phyloP scores from a whole-genome alignment of 371 early-diverging fungal species.

The Sanchytrium tribonematis region DNA sequence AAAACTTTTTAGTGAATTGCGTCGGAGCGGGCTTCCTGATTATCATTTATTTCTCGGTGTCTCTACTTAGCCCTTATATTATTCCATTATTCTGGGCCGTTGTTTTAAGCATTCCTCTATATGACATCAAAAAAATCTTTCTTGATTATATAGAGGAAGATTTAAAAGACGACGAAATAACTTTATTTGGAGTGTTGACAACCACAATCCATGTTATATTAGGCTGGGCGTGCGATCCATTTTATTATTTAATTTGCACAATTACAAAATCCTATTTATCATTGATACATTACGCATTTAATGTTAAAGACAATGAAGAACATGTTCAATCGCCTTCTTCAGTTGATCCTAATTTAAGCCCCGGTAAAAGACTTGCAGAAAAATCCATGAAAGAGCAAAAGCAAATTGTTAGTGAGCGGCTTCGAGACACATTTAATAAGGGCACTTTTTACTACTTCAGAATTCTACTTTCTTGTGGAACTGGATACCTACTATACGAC shows the following conservation, averaged over 20 bases:
- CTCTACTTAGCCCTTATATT: neutral
- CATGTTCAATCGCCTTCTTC: neutral
- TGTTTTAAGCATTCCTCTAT: neutral
- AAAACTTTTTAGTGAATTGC: neutral
- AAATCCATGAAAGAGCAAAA: neutral
- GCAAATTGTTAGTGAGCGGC: neutral
- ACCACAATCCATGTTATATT: neutral
- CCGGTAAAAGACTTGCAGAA: neutral
- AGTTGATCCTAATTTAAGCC: neutral
- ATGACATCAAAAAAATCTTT: neutral
- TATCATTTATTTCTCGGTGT: neutral
- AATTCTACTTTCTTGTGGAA: neutral
- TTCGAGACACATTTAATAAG: neutral
- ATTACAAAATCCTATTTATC: neutral
- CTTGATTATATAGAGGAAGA: neutral
- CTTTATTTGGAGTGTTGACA: neutral
- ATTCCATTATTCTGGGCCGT: neutral
- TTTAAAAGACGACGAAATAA: neutral
- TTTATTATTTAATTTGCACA: neutral
- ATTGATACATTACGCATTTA: neutral
- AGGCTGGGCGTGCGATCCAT: neutral
- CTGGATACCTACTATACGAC: neutral
- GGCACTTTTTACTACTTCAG: neutral
- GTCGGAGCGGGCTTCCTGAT: neutral
- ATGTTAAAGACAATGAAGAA: neutral